Conservation (phyloP, 495 filamentous ascomycete genomes). For the Antarctomyces pellizariae region DNA sequence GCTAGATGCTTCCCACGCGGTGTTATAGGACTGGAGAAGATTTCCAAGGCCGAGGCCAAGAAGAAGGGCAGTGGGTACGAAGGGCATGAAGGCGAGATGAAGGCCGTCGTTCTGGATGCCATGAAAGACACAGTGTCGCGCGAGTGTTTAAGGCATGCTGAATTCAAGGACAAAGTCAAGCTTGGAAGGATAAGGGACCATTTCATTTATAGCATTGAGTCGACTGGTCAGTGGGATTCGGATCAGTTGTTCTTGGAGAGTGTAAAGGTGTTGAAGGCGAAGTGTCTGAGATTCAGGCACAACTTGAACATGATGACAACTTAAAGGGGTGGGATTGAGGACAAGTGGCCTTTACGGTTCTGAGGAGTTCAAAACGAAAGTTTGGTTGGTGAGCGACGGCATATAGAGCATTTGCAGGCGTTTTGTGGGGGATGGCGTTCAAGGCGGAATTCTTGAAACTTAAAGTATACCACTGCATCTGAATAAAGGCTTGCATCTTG, state of each 20-base stretch:
- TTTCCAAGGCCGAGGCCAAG: slow-evolving; percentile 41
- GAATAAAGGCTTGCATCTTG: no score
- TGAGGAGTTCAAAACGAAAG: no score
- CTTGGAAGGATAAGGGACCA: slow-evolving; percentile 77
- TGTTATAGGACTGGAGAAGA: slow-evolving; percentile 57
- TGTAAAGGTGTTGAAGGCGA: slow-evolving; percentile 61
- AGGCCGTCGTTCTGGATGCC: slow-evolving; percentile 70
- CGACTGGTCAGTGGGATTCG: slow-evolving; percentile 77
- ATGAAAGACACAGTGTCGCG: slow-evolving; percentile 79
- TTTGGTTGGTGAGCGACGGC: no score
- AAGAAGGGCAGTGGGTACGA: slow-evolving; percentile 40
- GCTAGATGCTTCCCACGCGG: slow-evolving; percentile 71
- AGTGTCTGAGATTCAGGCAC: slow-evolving; percentile 40
- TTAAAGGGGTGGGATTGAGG: no score
- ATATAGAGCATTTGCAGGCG: no score
- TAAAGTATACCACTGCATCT: no score
- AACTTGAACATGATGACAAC: slow-evolving; percentile 25
- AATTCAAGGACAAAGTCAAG: slow-evolving; percentile 89
- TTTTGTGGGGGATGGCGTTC: no score
- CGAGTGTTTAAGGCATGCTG: slow-evolving; percentile 74
- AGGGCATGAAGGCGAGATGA: slow-evolving; percentile 47
- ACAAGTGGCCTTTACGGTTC: no score
- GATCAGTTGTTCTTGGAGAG: slow-evolving; percentile 79
- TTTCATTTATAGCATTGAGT: slow-evolving; percentile 93
- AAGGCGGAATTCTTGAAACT: no score